phyloP scores from a whole-genome alignment of 139 green algal species.

The Chlamydomonas asymmetrica region DNA sequence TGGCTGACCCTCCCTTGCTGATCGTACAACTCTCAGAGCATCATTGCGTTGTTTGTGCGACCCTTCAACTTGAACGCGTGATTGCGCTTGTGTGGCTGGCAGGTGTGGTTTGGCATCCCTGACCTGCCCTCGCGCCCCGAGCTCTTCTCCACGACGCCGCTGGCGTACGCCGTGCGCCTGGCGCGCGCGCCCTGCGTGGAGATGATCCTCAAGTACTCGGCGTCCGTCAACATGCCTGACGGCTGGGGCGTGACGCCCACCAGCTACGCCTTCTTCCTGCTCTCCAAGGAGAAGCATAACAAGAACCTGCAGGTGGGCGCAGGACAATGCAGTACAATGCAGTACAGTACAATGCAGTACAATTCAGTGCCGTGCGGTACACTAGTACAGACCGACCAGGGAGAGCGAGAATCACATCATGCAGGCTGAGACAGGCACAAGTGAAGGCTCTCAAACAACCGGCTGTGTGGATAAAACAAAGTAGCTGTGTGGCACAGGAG shows the following conservation, averaged over 20 bases:
- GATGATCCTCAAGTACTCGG: constrained; percentile 6
- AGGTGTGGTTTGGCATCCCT: constrained; percentile 30
- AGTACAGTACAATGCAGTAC: too few relatives aligned
- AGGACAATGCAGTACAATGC: too few relatives aligned
- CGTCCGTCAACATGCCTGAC: constrained; percentile 24
- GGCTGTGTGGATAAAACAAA: too few relatives aligned
- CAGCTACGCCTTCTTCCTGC: constrained; percentile 36
- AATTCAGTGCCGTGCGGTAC: too few relatives aligned
- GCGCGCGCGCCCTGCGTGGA: constrained; percentile 27
- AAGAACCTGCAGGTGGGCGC: not conserved
- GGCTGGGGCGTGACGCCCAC: constrained; percentile 19
- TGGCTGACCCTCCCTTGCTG: not conserved
- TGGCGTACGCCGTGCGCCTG: constrained; percentile 38
- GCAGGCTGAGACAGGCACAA: too few relatives aligned
- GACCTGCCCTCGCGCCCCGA: constrained; percentile 31
- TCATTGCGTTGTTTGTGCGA: too few relatives aligned
- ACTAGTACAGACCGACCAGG: too few relatives aligned
- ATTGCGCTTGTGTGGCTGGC: too few relatives aligned
- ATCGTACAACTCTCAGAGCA: not conserved
- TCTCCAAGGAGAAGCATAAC: constrained; percentile 21
- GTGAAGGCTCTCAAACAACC: too few relatives aligned
- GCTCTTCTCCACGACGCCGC: constrained; percentile 23
- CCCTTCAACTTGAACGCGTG: too few relatives aligned
- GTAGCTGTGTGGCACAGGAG: too few relatives aligned
- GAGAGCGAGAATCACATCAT: too few relatives aligned